Percentiles rank a stretch among this genome's conserved stretches.
Conservation (phyloP, 768 basidiomycete species). For the Hysterangium stoloniferum region DNA sequence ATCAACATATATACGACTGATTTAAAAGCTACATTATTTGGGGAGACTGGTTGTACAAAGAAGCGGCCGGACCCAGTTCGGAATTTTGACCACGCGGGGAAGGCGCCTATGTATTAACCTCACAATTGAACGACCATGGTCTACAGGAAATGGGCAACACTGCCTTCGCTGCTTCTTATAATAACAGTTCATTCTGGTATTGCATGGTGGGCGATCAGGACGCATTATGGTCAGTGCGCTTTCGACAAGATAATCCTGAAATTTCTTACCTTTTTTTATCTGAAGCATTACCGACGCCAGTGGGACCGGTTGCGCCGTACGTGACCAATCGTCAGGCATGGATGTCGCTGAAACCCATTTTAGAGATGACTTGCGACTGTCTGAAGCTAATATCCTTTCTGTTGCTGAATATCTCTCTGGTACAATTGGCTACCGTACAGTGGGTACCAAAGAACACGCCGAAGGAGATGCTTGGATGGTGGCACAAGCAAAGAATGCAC, state of each 20-base stretch:
- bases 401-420: constrained; percentile 68
- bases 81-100: too few relatives aligned
- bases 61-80: too few relatives aligned
- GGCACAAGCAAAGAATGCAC: constrained; percentile 52
- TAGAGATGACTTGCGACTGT: constrained; percentile 31
- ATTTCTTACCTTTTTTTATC: not conserved
- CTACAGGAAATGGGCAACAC: constrained; percentile 5
- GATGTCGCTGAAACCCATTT: not conserved
- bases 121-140: constrained; percentile 1
- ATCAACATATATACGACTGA: too few relatives aligned
- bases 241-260: not conserved
- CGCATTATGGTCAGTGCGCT: constrained; percentile 5
- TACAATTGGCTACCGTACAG: constrained; percentile 83
- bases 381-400: constrained; percentile 59
- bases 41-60: too few relatives aligned
- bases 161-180: not conserved
- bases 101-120: too few relatives aligned
- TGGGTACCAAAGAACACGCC: constrained; percentile 86
- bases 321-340: not conserved
- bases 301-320: constrained; percentile 9
- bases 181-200: not conserved
- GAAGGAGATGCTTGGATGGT: constrained; percentile 79
- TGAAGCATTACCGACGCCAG: constrained; percentile 3
- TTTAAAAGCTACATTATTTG: too few relatives aligned
- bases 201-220: not conserved